Evolutionary conservation across 2,329 filamentous ascomycete species (phyloP).

Genomic region (Domatiomyces catenatus): DNA sequence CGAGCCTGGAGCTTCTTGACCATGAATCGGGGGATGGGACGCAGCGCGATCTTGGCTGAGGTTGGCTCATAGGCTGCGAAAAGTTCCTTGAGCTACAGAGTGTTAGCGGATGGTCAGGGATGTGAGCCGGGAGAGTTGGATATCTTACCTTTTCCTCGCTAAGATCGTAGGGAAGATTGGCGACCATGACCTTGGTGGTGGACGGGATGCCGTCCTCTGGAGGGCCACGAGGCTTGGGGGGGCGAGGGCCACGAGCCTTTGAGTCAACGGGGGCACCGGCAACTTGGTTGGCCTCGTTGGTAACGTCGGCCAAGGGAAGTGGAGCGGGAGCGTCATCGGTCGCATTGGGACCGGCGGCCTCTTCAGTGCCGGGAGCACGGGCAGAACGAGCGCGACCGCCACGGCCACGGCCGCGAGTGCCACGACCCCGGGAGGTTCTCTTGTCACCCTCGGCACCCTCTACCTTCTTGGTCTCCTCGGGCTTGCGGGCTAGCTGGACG

Average conservation of each 20-base stretch:
- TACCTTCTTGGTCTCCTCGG: slow-evolving; percentile 65
- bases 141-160: slow-evolving; percentile 79
- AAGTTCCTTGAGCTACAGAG: slow-evolving; percentile 76
- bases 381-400: slow-evolving; percentile 53
- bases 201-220: slow-evolving; percentile 94
- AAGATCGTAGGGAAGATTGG: slow-evolving; percentile 95
- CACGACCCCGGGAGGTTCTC: slow-evolving; percentile 44
- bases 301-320: slow-evolving; percentile 46
- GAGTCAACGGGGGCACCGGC: slow-evolving; percentile 15
- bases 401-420: slow-evolving; percentile 45
- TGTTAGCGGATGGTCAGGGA: slow-evolving; percentile 17
- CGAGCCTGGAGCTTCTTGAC: slow-evolving; percentile 99
- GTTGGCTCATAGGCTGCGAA: slow-evolving; percentile 83
- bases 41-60: slow-evolving; percentile 95
- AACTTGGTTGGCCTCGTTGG: slow-evolving; percentile 30
- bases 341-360: slow-evolving; percentile 27
- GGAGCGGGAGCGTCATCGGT: slow-evolving; percentile 29
- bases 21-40: slow-evolving; percentile 98
- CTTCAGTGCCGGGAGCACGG: slow-evolving; percentile 43
- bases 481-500: slow-evolving; percentile 95
- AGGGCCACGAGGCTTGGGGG: slow-evolving; percentile 73
- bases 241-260: slow-evolving; percentile 35
- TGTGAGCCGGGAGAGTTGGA: background rate
- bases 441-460: slow-evolving; percentile 50
- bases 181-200: slow-evolving; percentile 99